Conservation (phyloP, 768 basidiomycete genomes). For the Lactarius hatsudake region DNA sequence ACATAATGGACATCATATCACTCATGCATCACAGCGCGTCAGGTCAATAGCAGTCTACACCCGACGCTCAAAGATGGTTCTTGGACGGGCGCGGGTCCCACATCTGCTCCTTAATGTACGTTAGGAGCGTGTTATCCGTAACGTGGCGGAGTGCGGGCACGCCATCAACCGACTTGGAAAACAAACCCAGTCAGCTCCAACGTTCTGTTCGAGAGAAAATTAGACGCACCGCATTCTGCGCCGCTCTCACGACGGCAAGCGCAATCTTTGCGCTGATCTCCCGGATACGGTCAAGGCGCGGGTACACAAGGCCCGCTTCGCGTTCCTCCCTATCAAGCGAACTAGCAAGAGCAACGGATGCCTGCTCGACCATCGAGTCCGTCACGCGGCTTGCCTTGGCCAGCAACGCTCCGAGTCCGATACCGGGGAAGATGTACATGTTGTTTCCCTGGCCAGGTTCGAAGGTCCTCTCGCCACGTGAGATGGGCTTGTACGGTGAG, state of each 20-base stretch:
- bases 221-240: constrained; percentile 66
- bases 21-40: background rate
- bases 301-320: constrained; percentile 70
- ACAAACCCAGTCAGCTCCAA: constrained; percentile 7
- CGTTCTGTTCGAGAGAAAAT: background rate
- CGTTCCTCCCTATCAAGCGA: constrained; percentile 71
- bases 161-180: constrained; percentile 29
- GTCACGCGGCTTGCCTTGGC: constrained; percentile 69
- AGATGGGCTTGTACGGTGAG: constrained; percentile 73
- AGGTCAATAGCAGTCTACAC: background rate
- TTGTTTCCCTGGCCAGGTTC: constrained; percentile 94
- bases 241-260: constrained; percentile 68
- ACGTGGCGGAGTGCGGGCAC: constrained; percentile 48
- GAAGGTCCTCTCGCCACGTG: constrained; percentile 52
- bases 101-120: constrained; percentile 63
- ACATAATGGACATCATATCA: constrained; percentile 1
- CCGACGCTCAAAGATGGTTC: constrained; percentile 13
- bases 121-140: constrained; percentile 54
- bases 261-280: constrained; percentile 82
- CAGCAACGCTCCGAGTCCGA: constrained; percentile 77
- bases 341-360: constrained; percentile 74
- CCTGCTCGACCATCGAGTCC: constrained; percentile 86
- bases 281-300: constrained; percentile 78
- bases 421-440: constrained; percentile 82
- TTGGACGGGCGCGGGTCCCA: constrained; percentile 52